Conservation (phyloP, 2,329 filamentous ascomycete species). For the Ceratocystis cubensis region DNA sequence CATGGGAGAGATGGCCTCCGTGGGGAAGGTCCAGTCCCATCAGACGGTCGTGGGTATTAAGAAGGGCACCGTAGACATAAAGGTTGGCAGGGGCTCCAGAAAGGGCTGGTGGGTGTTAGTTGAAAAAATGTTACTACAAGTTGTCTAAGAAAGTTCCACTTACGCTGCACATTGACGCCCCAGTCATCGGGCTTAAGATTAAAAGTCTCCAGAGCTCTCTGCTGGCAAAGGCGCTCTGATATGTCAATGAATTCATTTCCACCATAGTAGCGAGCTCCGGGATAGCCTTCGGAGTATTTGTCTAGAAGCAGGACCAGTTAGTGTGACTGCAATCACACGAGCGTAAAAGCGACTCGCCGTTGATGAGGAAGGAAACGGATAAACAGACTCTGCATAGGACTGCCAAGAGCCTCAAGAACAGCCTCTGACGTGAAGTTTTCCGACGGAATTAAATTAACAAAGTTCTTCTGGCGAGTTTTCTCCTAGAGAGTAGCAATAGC, state of each 20-base stretch:
- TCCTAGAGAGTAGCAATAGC: slow-evolving; percentile 43
- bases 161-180: slow-evolving; percentile 92
- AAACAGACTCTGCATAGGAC: slow-evolving; percentile 77
- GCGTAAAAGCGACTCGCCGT: background rate
- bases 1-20: slow-evolving; percentile 89
- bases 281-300: slow-evolving; percentile 98
- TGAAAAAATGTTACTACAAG: background rate
- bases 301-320: slow-evolving; percentile 37
- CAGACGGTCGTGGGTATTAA: slow-evolving; percentile 83
- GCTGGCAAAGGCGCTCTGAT: slow-evolving; percentile 78
- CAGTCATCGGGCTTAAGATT: slow-evolving; percentile 72
- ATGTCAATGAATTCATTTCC: slow-evolving; percentile 94
- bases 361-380: background rate
- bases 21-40: slow-evolving; percentile 97
- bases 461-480: slow-evolving; percentile 92
- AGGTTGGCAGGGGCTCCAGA: slow-evolving; percentile 65
- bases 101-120: slow-evolving; percentile 43
- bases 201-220: slow-evolving; percentile 79
- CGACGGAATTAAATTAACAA: slow-evolving; percentile 92
- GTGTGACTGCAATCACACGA: slow-evolving; percentile 1
- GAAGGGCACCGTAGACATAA: slow-evolving; percentile 90
- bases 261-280: slow-evolving; percentile 89
- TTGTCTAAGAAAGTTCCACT: slow-evolving; percentile 26
- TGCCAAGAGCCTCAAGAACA: slow-evolving; percentile 80
- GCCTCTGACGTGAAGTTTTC: slow-evolving; percentile 94